Conservation (phyloP, 345 rosid genomes). For the Acer negundo region DNA sequence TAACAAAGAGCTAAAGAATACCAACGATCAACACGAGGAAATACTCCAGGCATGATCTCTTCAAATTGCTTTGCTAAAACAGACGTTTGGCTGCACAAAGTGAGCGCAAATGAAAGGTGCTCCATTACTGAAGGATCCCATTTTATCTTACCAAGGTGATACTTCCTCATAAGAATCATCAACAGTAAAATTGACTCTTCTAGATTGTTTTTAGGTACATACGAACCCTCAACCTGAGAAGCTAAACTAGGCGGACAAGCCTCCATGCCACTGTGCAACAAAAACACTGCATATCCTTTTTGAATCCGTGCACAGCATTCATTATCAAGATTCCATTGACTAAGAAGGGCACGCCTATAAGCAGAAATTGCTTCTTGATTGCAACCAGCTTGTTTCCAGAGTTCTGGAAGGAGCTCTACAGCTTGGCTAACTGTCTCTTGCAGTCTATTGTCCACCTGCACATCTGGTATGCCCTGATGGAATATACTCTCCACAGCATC, state of each 20-base stretch:
- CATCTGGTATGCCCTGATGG: slow-evolving; percentile 80
- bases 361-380: slow-evolving; percentile 69
- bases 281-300: slow-evolving; percentile 79
- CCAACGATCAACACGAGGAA: slow-evolving; percentile 85
- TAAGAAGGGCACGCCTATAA: slow-evolving; percentile 83
- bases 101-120: slow-evolving; percentile 75
- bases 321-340: slow-evolving; percentile 83
- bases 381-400: slow-evolving; percentile 76
- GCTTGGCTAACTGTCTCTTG: slow-evolving; percentile 87
- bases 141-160: slow-evolving; percentile 54
- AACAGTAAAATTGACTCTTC: slow-evolving; percentile 94
- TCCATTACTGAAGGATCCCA: slow-evolving; percentile 91
- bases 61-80: slow-evolving; percentile 77
- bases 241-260: slow-evolving; percentile 81
- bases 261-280: slow-evolving; percentile 85
- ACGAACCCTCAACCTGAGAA: slow-evolving; percentile 74
- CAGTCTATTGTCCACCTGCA: slow-evolving; percentile 69
- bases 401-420: slow-evolving; percentile 87
- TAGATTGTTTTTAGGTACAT: slow-evolving; percentile 78
- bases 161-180: slow-evolving; percentile 73
- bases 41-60: slow-evolving; percentile 79
- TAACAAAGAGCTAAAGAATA: slow-evolving; percentile 80
- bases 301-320: slow-evolving; percentile 83
- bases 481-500: slow-evolving; percentile 88
- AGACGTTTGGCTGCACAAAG: slow-evolving; percentile 75